Evolutionary conservation across 1,139 yeast genomes (phyloP), one percentile per base, ranked within the genome.

Genomic region (Hyphopichia burtonii): DNA sequence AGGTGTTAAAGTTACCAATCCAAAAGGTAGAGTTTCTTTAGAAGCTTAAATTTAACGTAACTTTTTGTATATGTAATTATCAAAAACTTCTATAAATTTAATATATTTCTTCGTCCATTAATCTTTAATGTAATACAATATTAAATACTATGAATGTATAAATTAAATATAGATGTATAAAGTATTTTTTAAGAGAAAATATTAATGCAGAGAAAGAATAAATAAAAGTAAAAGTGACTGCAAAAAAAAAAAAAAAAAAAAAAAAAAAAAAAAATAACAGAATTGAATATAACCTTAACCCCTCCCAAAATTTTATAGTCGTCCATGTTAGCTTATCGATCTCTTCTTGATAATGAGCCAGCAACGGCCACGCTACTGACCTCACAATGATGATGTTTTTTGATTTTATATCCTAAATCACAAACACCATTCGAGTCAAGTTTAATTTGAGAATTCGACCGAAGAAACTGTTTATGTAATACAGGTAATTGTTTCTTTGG

Each of bases 1-100:
- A 68, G 98, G 98, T 79, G 83, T 94, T 71, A 91, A 90, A 85
- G 97, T 93, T 69, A 94, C 99, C 83, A 93, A 93, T 82, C 95
- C 97, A 71, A 84, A 89, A 83, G 99, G 96, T 74, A 93, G 96
- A 83, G 90, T 91, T 74, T 80, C 95, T 74, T 86, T 90, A 75
- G 96, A 89, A 83, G 97, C 97, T 80, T 90, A 87, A 82, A 58
- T 63, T 40, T 41, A 25, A 25, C 28, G 28, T 25, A 25, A 25
- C 37, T 41, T 39, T 34, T 18, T 39, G 38, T 30, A 30, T 37
- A 37, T 30, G 30, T 36, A n/a, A 12, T 36, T 25, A 25, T 25
- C 28, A 25, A 25, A 11, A 25, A 25, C 28, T 12, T 25, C 28
- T 25, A 25, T 15, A 36, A 36, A 36, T 25, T 18, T 27, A 25